Percentiles rank a stretch among this genome's conserved stretches.
These are phyloP conservation scores for Fusarium hainanense DNA, from an alignment of 2,329 filamentous ascomycete genomes.

Conservation along the genomic window DNA sequence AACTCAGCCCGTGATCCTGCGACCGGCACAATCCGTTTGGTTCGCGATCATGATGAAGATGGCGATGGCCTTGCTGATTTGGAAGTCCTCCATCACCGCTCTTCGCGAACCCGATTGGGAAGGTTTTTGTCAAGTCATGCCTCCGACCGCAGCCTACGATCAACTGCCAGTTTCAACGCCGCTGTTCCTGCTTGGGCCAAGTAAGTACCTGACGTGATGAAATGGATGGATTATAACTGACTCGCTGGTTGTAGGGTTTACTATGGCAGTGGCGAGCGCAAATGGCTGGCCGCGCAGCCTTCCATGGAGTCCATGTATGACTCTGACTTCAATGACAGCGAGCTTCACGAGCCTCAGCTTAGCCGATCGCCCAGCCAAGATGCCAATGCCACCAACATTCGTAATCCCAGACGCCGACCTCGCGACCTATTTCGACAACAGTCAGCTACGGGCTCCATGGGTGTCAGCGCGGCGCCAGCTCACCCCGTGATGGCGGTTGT, in stretches of 20 bases:
- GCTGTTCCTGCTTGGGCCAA: conserved; percentile 66
- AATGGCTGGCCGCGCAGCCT: conserved; percentile 58
- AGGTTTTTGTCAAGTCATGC: conserved; percentile 61
- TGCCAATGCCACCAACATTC: conserved; percentile 58
- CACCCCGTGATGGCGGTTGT: conserved; percentile 45
- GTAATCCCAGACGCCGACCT: conserved; percentile 59
- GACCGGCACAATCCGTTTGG: conserved; percentile 55
- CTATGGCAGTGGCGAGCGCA: conserved; percentile 74
- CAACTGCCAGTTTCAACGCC: conserved; percentile 61
- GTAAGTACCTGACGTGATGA: conserved; percentile 47
- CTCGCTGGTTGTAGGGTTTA: conserved; percentile 64
- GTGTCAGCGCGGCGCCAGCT: conserved; percentile 54
- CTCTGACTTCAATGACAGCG: conserved; percentile 61
- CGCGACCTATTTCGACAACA: conserved; percentile 47
- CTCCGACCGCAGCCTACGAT: conserved; percentile 65
- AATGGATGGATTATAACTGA: background rate
- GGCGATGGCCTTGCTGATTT: conserved; percentile 73
- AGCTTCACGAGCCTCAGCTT: conserved; percentile 58
- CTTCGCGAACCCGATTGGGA: conserved; percentile 66
- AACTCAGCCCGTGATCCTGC: conserved; percentile 49
- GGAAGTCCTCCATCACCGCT: conserved; percentile 61
- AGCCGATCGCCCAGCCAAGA: conserved; percentile 64
- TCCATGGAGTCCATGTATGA: conserved; percentile 58
- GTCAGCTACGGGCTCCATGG: conserved; percentile 54
- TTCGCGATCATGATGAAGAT: conserved; percentile 71